Conservation (phyloP, 2,329 filamentous ascomycete genomes). For the Berkeleyomyces rouxiae region DNA sequence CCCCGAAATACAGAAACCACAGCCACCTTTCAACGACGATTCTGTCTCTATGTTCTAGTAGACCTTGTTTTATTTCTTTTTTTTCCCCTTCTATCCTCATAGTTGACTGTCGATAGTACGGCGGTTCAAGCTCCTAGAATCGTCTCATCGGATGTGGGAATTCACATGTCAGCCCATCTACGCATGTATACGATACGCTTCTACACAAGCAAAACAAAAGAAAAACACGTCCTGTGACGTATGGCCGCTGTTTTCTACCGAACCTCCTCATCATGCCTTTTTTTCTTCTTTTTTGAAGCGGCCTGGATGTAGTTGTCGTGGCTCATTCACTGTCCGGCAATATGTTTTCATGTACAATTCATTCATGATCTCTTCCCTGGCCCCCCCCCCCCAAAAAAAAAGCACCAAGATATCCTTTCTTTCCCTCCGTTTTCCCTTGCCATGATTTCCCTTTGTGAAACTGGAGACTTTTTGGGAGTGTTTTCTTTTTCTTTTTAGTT, state of each 20-base stretch:
- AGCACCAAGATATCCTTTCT: slow-evolving; percentile 1
- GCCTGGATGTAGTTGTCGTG: background rate
- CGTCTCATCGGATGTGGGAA: too few species aligned
- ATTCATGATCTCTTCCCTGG: background rate
- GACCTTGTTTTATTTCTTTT: too few species aligned
- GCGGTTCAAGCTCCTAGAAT: too few species aligned
- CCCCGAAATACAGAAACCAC: background rate
- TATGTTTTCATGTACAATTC: slow-evolving; percentile 6
- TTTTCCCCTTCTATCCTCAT: too few species aligned
- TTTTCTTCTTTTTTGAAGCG: background rate
- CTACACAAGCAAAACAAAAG: background rate
- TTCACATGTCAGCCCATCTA: too few species aligned
- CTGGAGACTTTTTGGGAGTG: slow-evolving; percentile 8
- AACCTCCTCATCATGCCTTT: background rate
- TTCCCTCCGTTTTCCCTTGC: background rate
- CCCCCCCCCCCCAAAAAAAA: background rate
- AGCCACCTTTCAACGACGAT: too few species aligned
- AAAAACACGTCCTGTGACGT: background rate
- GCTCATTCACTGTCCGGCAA: slow-evolving; percentile 2
- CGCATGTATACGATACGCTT: background rate
- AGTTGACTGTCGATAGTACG: too few species aligned
- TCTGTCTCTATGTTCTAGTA: too few species aligned
- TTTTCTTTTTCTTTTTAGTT: slow-evolving; percentile 14
- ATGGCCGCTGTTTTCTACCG: background rate
- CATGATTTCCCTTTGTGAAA: background rate